These are phyloP conservation scores for Starmerella etchellsii DNA, from an alignment of 805 yeast genomes.

Conservation along the genomic window DNA sequence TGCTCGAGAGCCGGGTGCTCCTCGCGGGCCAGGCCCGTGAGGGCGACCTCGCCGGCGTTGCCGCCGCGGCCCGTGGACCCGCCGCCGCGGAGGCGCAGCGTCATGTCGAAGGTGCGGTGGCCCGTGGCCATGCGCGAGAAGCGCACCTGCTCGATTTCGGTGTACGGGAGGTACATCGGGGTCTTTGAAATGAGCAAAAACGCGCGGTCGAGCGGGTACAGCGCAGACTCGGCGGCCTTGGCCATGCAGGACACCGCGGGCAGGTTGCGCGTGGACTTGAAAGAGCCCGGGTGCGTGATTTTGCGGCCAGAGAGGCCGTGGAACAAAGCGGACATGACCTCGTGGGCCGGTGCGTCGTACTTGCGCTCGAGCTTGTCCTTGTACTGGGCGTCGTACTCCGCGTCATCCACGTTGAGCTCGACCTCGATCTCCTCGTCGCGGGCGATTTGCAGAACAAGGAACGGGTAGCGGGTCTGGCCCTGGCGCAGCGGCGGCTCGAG, in stretches of 20 bases:
- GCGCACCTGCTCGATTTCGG: constrained; percentile 62
- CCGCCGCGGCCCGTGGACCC: background rate
- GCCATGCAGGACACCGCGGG: constrained; percentile 85
- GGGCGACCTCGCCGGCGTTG: constrained; percentile 51
- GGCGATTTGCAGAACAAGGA: constrained; percentile 76
- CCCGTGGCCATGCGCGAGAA: constrained; percentile 70
- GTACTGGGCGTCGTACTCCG: constrained; percentile 63
- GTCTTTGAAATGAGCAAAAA: constrained; percentile 88
- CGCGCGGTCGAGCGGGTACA: constrained; percentile 86
- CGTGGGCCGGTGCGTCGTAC: constrained; percentile 74
- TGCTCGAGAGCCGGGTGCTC: constrained; percentile 72
- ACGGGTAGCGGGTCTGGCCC: constrained; percentile 95
- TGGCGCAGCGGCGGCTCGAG: constrained; percentile 96
- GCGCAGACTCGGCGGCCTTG: constrained; percentile 88
- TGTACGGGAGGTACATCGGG: constrained; percentile 75
- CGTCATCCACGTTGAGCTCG: constrained; percentile 73
- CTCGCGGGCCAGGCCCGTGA: constrained; percentile 79
- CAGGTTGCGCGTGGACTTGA: constrained; percentile 58
- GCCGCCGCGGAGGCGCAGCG: constrained; percentile 54
- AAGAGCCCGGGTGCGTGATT: constrained; percentile 73
- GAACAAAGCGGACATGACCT: constrained; percentile 76
- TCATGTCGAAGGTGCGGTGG: constrained; percentile 83
- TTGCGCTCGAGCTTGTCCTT: constrained; percentile 49
- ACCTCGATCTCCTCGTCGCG: constrained; percentile 85
- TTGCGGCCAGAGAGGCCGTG: constrained; percentile 82